A percentile compares a stretch with the other conserved stretches of the same genome.
Evolutionary conservation across 805 yeast species (phyloP).

Genomic region (Cyberlindnera samutprakarnensis): DNA sequence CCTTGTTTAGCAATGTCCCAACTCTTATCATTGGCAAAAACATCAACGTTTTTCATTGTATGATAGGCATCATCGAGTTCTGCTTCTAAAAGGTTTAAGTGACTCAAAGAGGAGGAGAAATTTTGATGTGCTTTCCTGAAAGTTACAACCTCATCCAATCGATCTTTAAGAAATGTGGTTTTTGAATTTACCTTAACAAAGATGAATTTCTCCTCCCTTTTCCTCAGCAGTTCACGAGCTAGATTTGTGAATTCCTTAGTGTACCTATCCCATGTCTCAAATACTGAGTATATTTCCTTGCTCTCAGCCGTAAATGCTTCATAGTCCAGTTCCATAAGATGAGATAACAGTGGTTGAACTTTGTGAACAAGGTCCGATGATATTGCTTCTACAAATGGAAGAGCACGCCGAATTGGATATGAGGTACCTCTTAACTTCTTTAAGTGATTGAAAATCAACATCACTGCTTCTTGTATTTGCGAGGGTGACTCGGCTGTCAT

Average conservation of each 20-base stretch:
- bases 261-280: constrained; percentile 50
- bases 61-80: constrained; percentile 36
- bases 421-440: constrained; percentile 50
- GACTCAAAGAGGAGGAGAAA: constrained; percentile 31
- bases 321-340: constrained; percentile 38
- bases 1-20: constrained; percentile 36
- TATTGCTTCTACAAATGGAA: constrained; percentile 58
- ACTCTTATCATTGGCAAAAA: constrained; percentile 28
- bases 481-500: constrained; percentile 37
- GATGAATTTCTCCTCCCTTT: constrained; percentile 62
- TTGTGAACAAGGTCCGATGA: constrained; percentile 47
- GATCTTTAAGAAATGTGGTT: constrained; percentile 30
- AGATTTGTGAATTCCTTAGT: constrained; percentile 56
- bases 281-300: constrained; percentile 24
- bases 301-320: constrained; percentile 31
- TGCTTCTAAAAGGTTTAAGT: constrained; percentile 8
- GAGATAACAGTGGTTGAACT: constrained; percentile 31
- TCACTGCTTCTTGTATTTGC: constrained; percentile 38
- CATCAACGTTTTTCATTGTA: constrained; percentile 29
- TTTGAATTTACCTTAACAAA: constrained; percentile 52
- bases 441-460: constrained; percentile 49
- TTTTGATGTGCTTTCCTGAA: constrained; percentile 51
- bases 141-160: constrained; percentile 33
- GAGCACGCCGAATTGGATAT: constrained; percentile 60
- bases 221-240: constrained; percentile 69